Evolutionary conservation across 2,329 filamentous ascomycete species (phyloP), one percentile per base, ranked within the genome.

Genomic region (Helotiales sp.): DNA sequence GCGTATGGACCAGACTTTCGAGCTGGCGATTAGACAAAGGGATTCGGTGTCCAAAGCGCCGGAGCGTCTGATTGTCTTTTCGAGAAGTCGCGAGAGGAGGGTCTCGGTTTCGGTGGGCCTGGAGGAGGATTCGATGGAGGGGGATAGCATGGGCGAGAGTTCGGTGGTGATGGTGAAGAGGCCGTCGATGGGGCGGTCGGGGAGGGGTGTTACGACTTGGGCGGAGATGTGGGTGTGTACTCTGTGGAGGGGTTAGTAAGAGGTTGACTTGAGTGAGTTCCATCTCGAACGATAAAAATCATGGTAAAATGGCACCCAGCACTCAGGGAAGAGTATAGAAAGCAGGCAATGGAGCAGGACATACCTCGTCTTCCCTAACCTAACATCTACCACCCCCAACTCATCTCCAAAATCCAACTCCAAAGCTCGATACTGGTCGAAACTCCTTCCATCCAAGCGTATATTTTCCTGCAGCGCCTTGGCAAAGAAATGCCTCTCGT

Each of bases 1-100:
- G 66, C 95, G 89, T 70, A 99, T 86, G 68, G 91, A 91, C 89
- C 96, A 99, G 82, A 92, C 96, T 79, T 96, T 97, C 68, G 91
- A 85, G 7, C 93, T 94, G 11, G 96, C 93, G 30, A 97, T 85
- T 24, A 99, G 92, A 79, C 96, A 99, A 52, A 99, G 86, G 3
- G 94, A 97, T 80, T 99, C 96, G 37, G 94, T 97, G 79, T 98
- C 95, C 47, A 99, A 87, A 6, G 96, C 95, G 73, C 91, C 91
- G 1, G 94, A 97, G 68, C 96, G 90, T 49, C 96, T 93, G 68
- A 98, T 89, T 8, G 96, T 95, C 81, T 97, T 97, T 79, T 99
- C 96, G 22, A 99, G 89, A 49, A 96, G 87, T 37, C 95, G 90
- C 10, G 94, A 93, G 30, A 98, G 88, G 49, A 97, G 86, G 2